Percentiles rank a stretch among this genome's conserved stretches.
phyloP scores from a whole-genome alignment of 179 eudicot genomes.

The Camellia oleifera region DNA sequence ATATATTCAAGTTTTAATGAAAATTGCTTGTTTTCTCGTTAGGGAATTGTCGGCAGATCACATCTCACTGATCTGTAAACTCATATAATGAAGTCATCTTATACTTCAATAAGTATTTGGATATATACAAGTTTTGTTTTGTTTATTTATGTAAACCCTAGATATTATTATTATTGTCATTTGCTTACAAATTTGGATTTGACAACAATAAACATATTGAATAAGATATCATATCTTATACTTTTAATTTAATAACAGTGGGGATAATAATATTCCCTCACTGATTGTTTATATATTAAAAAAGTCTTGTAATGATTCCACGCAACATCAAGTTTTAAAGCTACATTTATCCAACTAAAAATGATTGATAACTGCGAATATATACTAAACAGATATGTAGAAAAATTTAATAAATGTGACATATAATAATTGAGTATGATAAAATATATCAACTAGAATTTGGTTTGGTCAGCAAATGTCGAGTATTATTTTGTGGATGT shows the following conservation, averaged over 20 bases:
- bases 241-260: not conserved
- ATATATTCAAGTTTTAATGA: too few relatives aligned
- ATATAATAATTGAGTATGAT: too few relatives aligned
- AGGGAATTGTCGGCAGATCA: not conserved
- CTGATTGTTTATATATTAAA: not conserved
- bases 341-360: not conserved
- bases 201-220: too few relatives aligned
- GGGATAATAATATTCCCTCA: not conserved
- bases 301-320: not conserved
- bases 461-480: too few relatives aligned
- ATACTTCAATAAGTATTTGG: not conserved
- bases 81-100: not conserved
- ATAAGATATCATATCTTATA: not conserved
- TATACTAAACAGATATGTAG: too few relatives aligned
- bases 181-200: not conserved
- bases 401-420: too few relatives aligned
- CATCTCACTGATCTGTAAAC: not conserved
- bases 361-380: too few relatives aligned
- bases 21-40: not conserved
- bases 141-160: not conserved
- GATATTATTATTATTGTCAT: not conserved
- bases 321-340: not conserved
- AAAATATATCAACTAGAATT: too few relatives aligned
- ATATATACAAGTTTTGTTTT: not conserved
- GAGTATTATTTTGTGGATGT: not conserved